Base-by-base conservation (phyloP, 2,329 filamentous ascomycete genomes). In the Diaporthe australafricana region DNA sequence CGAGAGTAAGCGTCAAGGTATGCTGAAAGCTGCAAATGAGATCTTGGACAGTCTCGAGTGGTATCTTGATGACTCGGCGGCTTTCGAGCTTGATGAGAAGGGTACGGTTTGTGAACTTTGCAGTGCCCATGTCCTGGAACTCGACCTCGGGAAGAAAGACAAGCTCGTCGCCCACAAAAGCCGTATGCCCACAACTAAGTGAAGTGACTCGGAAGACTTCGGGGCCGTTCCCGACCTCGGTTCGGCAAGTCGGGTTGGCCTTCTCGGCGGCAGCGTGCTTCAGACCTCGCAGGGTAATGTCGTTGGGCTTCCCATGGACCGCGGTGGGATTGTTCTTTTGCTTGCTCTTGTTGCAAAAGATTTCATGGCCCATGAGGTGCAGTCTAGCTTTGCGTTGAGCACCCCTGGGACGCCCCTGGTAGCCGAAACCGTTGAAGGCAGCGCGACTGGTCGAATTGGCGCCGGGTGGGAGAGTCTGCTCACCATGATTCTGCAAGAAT, bases 1-100 rank as follows among this genome's bases (percentile, higher is more conserved):
- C 72, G 1, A 92, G 83, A 0, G 88, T 87, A 3, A 91, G 75
- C 0, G 85, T 87, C 20, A 90, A 76, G 0, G 82, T 80, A 73
- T 80, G 69, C 73, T 81, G 63, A 25, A 76, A 42, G 40, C 78
- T 78, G 79, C 83, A 75, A 2, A 88, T 79, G 11, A 86, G 76
- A 63, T 88, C 84, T 35, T 86, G 74, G 40, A 89, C 84, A 1
- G 81, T 86, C 25, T 83, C 81, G 47, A 87, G 85, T 0, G 85
- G 81, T 17, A 91, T 85, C 62, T 88, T 84, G 42, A 90, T 79
- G 5, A 82, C 72, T 0, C 74, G 73, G 0, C 74, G 75, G 5
- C 69, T 65, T 0, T 30, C 25, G 2, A 85, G 77, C 0, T 73
- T 81, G 45, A 89, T 73, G 35, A 85, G 81, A 63, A 90, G 75